phyloP scores from a whole-genome alignment of 192 early-diverging fungal species.

The Polychytrium aggregatum region DNA sequence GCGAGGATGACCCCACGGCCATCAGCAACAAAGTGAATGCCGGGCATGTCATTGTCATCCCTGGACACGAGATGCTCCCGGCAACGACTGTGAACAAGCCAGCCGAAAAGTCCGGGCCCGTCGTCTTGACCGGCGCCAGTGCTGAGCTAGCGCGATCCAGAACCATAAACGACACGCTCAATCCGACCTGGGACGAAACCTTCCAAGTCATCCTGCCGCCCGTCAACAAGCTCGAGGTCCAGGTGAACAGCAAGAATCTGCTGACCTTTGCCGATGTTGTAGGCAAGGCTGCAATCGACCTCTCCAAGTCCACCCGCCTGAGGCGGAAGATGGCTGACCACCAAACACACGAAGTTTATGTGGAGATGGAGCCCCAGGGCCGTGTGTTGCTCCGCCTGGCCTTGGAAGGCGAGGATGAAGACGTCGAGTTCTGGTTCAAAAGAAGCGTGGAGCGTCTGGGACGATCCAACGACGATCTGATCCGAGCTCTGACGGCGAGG shows the following conservation, averaged over 20 bases:
- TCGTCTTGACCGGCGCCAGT: too few relatives aligned
- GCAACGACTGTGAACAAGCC: too few relatives aligned
- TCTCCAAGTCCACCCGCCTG: conserved; percentile 25
- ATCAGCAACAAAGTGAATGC: too few relatives aligned
- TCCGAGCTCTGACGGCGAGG: conserved; percentile 27
- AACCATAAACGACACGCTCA: conserved; percentile 32
- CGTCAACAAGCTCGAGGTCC: conserved; percentile 34
- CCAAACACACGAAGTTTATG: conserved; percentile 46
- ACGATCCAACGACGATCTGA: conserved; percentile 37
- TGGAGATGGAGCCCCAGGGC: conserved; percentile 48
- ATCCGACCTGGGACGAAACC: conserved; percentile 46
- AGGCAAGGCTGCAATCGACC: conserved; percentile 34
- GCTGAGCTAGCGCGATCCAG: too few relatives aligned
- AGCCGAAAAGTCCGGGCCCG: too few relatives aligned
- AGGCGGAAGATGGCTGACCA: conserved; percentile 33
- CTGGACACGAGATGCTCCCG: too few relatives aligned
- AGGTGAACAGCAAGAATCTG: conserved; percentile 33
- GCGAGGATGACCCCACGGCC: too few relatives aligned
- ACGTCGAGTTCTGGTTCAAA: conserved; percentile 47
- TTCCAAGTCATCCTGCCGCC: conserved; percentile 39
- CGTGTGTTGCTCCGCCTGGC: conserved; percentile 37
- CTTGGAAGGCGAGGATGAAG: conserved; percentile 45
- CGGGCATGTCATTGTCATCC: too few relatives aligned
- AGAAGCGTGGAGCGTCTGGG: conserved; percentile 31
- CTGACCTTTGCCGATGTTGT: conserved; percentile 36